Evolutionary conservation across 805 yeast species (phyloP), one percentile per base, ranked within the genome.

Genomic region (Pichia insulana): DNA sequence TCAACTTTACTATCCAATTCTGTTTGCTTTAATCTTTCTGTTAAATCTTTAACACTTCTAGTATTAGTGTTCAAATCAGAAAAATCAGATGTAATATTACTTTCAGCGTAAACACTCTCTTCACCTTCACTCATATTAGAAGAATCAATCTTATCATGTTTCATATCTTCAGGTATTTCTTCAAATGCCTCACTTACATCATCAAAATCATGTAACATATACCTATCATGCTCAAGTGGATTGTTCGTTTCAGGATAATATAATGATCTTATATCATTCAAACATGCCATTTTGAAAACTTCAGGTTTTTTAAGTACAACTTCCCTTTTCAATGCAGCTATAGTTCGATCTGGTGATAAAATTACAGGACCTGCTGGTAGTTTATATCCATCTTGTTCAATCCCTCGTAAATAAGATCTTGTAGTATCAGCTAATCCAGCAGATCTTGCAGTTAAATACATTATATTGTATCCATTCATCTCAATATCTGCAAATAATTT

Each of bases 281-380:
- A 67, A 62, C 97, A 90, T 1, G 98, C 95, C 89, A 92, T 92
- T 56, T 92, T 92, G 70, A 92, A 92, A n/a, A 92, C 92, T 62
- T 92, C 97, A 0, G 98, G 98, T 57, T 90, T 90, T 51, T 89
- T 86, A 56, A 90, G 65, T 36, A 92, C 90, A 22, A 92, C 94
- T 58, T 92, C 98, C 49, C 98, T 72, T 53, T 76, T 74, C 42
- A 92, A 65, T 0, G 98, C 98, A 3, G 97, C 97, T 68, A 92
- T 86, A 0, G 97, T 90, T 52, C 98, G 65, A 63, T 92, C 98
- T 0, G 98, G 98, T 30, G 95, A 84, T 40, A 92, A 65, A 34
- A 92, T 87, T 11, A 92, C 98, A 0, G 98, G 98, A 0, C 98
- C 98, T 6, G 62, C 59, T 0, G 98, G 98, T 31, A 92, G 63